These are phyloP conservation scores for Bryoerythrophyllum caledonicum DNA, from an alignment of 225 moss, liverwort and hornwort genomes.

Conservation along the genomic window DNA sequence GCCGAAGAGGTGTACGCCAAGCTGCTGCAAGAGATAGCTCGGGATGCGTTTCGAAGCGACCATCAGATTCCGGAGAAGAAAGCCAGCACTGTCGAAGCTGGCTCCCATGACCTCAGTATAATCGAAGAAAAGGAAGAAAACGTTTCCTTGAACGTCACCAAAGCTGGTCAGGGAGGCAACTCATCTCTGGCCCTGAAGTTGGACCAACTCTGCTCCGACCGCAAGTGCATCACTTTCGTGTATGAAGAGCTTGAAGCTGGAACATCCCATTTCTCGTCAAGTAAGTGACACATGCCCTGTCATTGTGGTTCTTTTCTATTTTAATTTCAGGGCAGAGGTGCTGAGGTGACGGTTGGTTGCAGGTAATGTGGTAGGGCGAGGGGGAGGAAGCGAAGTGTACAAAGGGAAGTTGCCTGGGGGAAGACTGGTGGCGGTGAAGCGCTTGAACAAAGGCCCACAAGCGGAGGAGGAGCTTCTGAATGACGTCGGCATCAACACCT, in stretches of 20 bases:
- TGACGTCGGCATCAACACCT: slow-evolving; percentile 35
- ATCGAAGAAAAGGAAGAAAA: neutral
- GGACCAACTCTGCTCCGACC: slow-evolving; percentile 26
- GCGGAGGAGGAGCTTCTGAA: slow-evolving; percentile 46
- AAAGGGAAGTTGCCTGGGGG: slow-evolving; percentile 32
- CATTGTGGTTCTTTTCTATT: neutral
- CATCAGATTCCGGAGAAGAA: slow-evolving; percentile 1
- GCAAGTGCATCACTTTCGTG: slow-evolving; percentile 25
- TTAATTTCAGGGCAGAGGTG: too few species aligned
- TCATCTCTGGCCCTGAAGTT: slow-evolving; percentile 15
- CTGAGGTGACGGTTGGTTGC: slow-evolving; percentile 9
- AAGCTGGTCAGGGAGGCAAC: neutral
- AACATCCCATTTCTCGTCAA: slow-evolving; percentile 26
- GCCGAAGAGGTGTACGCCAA: slow-evolving; percentile 19
- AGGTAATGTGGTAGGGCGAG: slow-evolving; percentile 44
- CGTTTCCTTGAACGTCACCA: slow-evolving; percentile 6
- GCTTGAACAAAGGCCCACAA: slow-evolving; percentile 35
- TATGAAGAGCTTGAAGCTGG: slow-evolving; percentile 34
- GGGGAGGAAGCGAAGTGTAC: slow-evolving; percentile 44
- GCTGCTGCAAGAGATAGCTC: slow-evolving; percentile 31
- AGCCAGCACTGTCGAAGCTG: neutral
- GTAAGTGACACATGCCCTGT: slow-evolving; percentile 17
- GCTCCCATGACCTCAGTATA: neutral
- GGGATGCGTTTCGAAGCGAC: slow-evolving; percentile 22
- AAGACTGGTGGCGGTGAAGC: slow-evolving; percentile 41